A percentile compares a stretch with the other conserved stretches of the same genome.
Conservation (phyloP, 2,329 filamentous ascomycete species). For the Hypoxylon sp. region DNA sequence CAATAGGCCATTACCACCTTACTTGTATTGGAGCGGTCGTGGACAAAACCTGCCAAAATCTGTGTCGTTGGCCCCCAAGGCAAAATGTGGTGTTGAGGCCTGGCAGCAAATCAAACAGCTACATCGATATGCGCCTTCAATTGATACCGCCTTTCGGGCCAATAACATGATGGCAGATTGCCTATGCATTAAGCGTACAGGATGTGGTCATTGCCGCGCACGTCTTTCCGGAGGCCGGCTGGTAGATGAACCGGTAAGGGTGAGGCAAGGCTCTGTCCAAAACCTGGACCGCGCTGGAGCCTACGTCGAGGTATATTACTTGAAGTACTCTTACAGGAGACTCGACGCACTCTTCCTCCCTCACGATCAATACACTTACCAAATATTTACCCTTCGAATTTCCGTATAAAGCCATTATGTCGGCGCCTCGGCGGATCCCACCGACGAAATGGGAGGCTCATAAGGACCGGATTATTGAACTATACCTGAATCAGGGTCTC, state of each 20-base stretch:
- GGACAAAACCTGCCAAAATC: constrained; percentile 4
- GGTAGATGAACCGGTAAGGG: not conserved
- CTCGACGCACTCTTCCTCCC: no score
- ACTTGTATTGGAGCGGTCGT: no score
- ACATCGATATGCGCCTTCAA: not conserved
- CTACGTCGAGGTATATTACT: not conserved
- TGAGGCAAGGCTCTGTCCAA: constrained; percentile 1
- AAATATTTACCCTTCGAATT: not conserved
- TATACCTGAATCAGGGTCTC: constrained; percentile 8
- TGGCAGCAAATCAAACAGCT: not conserved
- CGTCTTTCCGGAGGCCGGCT: not conserved
- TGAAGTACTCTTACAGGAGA: not conserved
- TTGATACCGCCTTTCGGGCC: not conserved
- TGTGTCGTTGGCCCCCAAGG: not conserved
- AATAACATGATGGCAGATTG: not conserved
- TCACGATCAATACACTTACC: no score
- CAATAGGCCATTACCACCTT: not conserved
- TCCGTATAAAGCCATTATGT: constrained; percentile 3
- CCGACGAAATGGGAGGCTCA: constrained; percentile 8
- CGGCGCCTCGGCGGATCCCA: constrained; percentile 6
- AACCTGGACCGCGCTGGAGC: not conserved
- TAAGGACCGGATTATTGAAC: constrained; percentile 11
- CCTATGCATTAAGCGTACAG: not conserved
- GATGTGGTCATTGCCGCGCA: not conserved
- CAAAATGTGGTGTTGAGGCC: not conserved